Evolutionary conservation across 192 early-diverging fungal species (phyloP), one percentile per base, ranked within the genome.

Genomic region (Rhizoclosmatium sp.): DNA sequence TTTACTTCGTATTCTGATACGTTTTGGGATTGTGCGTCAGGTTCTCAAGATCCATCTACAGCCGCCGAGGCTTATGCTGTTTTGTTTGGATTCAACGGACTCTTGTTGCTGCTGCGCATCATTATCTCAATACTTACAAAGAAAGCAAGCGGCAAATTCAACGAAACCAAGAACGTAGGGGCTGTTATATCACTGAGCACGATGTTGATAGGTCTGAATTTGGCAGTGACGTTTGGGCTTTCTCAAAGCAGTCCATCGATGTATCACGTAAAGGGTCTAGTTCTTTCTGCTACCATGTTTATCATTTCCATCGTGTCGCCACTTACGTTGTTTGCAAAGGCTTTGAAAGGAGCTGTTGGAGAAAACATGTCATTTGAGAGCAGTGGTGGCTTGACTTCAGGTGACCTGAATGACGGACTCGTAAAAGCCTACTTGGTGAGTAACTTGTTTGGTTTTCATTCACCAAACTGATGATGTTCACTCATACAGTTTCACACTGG

Each of bases 1-100:
- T 51, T 69, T 19, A 2, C 14, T 46, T 31, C 21, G 10, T 71
- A 10, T 19, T 56, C 44, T 19, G 48, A 59, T 21, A 40, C 45
- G 39, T 51, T 31, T 31, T 31, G 31, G 48, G 70, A 58, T 58
- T 7, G 19, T 10, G 4, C 2, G 2, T 9, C 12, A 9, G 54
- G 54, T 14, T 4, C 2, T 58, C 48, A 59, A 16, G 9, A 3
- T 41, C 23, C 40, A 69, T 2, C 7, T 47, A 44, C 10, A 41
- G 19, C 23, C 31, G 46, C 19, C 14, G 10, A 9, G 14, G 19
- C 54, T 49, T 31, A 48, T n/a, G 41, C 19, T 41, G 31, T 51
- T 2, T 58, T 71, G 70, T 10, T 71, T 47, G 47, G 21, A 39
- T 71, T 71, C 42, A 71, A 71, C 39, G 70, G 51, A 5, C 2